phyloP scores from a whole-genome alignment of 805 yeast species.

The Candida montana region DNA sequence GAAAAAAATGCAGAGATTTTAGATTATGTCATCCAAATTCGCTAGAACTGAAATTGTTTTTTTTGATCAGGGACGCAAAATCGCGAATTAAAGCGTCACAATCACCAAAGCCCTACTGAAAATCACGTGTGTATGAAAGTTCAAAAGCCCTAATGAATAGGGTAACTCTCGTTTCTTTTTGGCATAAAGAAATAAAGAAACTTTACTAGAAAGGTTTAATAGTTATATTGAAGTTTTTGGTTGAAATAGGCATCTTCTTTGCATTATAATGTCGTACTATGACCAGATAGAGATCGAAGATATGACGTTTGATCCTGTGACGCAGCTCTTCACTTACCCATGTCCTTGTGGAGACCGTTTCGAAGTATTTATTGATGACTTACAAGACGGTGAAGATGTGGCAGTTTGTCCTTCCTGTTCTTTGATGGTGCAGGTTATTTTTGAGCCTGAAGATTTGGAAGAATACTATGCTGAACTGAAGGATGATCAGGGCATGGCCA shows the following conservation, averaged over 20 bases:
- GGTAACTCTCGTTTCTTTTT: conserved; percentile 3
- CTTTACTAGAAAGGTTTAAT: too few relatives aligned
- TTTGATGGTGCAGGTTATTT: conserved; percentile 85
- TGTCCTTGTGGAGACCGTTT: conserved; percentile 98
- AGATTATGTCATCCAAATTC: not conserved
- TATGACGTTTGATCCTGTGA: conserved; percentile 81
- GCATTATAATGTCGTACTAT: conserved; percentile 49
- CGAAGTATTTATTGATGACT: conserved; percentile 78
- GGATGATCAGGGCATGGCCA: conserved; percentile 14
- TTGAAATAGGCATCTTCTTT: too few relatives aligned
- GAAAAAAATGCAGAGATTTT: not conserved
- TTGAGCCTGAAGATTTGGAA: conserved; percentile 53
- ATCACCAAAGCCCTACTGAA: not conserved
- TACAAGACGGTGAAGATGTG: conserved; percentile 84
- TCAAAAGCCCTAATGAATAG: not conserved
- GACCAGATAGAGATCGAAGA: conserved; percentile 98
- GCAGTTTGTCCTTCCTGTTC: conserved; percentile 98
- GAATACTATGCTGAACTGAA: conserved; percentile 35
- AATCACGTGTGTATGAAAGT: not conserved
- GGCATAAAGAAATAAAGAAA: too few relatives aligned
- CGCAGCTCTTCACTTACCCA: conserved; percentile 84
- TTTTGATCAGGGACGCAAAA: not conserved
- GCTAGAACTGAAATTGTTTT: not conserved
- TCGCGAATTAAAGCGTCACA: not conserved
- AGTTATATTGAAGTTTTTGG: too few relatives aligned